These are phyloP conservation scores for Lichenothelia convexa DNA, from an alignment of 495 filamentous ascomycete genomes.

Conservation along the genomic window DNA sequence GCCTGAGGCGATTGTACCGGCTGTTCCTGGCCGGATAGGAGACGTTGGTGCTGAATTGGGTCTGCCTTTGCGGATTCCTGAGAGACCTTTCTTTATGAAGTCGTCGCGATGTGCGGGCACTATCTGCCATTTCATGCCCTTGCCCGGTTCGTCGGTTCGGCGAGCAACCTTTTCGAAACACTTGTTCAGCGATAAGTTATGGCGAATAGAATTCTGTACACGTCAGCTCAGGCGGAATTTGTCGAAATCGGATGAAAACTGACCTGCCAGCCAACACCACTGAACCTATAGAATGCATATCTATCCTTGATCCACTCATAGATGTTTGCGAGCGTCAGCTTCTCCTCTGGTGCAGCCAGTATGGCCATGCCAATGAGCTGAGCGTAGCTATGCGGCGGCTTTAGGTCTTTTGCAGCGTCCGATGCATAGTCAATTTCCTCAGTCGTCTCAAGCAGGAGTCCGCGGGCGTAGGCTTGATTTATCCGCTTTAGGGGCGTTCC, in stretches of 20 bases:
- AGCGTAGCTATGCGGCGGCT: constrained; percentile 92
- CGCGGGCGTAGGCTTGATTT: constrained; percentile 36
- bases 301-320: constrained; percentile 77
- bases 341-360: constrained; percentile 61
- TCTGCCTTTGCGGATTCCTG: no score
- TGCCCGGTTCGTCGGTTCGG: constrained; percentile 84
- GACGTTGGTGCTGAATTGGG: no score
- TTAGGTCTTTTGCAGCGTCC: constrained; percentile 69
- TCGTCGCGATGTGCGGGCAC: constrained; percentile 63
- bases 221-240: not conserved
- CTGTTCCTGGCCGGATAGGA: no score
- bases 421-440: constrained; percentile 72
- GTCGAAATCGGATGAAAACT: constrained; percentile 17
- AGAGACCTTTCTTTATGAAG: constrained; percentile 37
- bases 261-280: constrained; percentile 78
- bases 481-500: constrained; percentile 4
- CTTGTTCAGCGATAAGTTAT: constrained; percentile 88
- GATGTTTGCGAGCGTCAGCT: constrained; percentile 73
- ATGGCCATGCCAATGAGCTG: constrained; percentile 94
- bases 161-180: constrained; percentile 82
- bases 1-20: no score
- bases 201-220: constrained; percentile 79
- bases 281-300: constrained; percentile 80
- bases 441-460: constrained; percentile 53
- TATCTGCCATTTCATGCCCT: constrained; percentile 97